Evolutionary conservation across 2,329 filamentous ascomycete species (phyloP).

Genomic region (Cladophialophora bantiana): DNA sequence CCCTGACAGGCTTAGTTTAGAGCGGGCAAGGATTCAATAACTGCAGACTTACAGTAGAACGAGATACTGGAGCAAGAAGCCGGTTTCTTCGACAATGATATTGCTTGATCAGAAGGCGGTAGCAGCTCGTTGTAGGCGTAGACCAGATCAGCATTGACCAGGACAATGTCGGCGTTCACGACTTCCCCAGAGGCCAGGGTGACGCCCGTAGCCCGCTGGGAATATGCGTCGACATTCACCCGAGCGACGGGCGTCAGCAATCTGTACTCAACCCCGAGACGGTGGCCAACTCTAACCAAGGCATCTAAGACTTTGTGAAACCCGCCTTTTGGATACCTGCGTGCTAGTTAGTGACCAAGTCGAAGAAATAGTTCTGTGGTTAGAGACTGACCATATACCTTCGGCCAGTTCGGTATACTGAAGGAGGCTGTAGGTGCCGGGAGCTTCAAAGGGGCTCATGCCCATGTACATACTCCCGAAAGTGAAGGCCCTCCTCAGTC

Average conservation of each 20-base stretch:
- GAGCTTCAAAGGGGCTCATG: conserved; percentile 78
- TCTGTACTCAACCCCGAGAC: conserved; percentile 68
- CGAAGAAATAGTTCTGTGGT: neutral
- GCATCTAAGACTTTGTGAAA: conserved; percentile 72
- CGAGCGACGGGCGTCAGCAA: conserved; percentile 65
- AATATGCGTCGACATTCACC: conserved; percentile 62
- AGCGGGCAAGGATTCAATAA: neutral
- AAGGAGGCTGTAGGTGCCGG: conserved; percentile 74
- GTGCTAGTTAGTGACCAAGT: neutral
- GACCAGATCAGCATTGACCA: conserved; percentile 76
- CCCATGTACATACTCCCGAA: conserved; percentile 86
- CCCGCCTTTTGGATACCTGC: conserved; percentile 60
- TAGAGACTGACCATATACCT: conserved; percentile 71
- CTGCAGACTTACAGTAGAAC: conserved; percentile 67
- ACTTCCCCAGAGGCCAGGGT: conserved; percentile 63
- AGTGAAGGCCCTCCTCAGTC: conserved; percentile 73
- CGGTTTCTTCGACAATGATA: conserved; percentile 46
- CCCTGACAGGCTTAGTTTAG: conserved; percentile 48
- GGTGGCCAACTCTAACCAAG: conserved; percentile 68
- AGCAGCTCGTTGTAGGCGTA: conserved; percentile 77
- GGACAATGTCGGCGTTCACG: conserved; percentile 69
- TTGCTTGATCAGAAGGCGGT: conserved; percentile 56
- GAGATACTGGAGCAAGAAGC: conserved; percentile 74
- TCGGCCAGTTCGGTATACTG: conserved; percentile 79
- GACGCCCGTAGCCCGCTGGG: conserved; percentile 65